Evolutionary conservation across 371 early-diverging fungal genomes (phyloP).

Genomic region (Syncephalastrum monosporum): DNA sequence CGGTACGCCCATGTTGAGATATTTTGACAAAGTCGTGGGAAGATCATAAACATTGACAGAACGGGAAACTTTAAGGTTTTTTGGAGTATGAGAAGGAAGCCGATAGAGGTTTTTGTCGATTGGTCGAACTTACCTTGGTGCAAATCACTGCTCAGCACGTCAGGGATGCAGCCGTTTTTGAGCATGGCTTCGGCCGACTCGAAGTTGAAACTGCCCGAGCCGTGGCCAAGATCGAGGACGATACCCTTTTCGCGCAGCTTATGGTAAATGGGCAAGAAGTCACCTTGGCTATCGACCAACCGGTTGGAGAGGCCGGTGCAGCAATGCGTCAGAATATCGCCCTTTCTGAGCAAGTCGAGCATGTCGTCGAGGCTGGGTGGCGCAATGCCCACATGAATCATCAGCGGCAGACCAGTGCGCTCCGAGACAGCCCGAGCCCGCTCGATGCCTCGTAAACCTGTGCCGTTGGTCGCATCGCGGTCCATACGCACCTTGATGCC

Average conservation of each 20-base stretch:
- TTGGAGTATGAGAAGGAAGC: too few species aligned
- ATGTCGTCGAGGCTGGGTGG: constrained; percentile 22
- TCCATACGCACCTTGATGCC: constrained; percentile 29
- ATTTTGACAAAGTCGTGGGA: constrained; percentile 21
- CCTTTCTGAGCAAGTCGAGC: constrained; percentile 14
- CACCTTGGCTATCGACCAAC: constrained; percentile 11
- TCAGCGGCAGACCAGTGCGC: constrained; percentile 17
- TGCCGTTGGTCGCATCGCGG: constrained; percentile 12
- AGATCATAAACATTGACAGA: constrained; percentile 17
- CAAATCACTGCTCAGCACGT: constrained; percentile 22
- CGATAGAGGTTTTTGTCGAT: too few species aligned
- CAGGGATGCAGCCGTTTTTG: constrained; percentile 10
- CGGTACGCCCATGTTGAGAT: constrained; percentile 17
- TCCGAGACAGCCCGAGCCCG: constrained; percentile 21
- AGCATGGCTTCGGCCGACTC: constrained; percentile 16
- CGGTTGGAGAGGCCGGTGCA: constrained; percentile 18
- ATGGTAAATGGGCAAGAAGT: constrained; percentile 11
- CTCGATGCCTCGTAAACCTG: constrained; percentile 16
- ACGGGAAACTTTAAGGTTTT: constrained; percentile 9
- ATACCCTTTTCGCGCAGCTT: constrained; percentile 18
- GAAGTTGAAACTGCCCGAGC: constrained; percentile 23
- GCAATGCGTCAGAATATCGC: constrained; percentile 26
- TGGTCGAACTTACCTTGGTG: constrained; percentile 15
- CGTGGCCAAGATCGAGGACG: constrained; percentile 25
- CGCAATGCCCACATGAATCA: constrained; percentile 22